These are phyloP conservation scores for Ascodesmis nigricans DNA, from an alignment of 495 filamentous ascomycete genomes.

Conservation along the genomic window DNA sequence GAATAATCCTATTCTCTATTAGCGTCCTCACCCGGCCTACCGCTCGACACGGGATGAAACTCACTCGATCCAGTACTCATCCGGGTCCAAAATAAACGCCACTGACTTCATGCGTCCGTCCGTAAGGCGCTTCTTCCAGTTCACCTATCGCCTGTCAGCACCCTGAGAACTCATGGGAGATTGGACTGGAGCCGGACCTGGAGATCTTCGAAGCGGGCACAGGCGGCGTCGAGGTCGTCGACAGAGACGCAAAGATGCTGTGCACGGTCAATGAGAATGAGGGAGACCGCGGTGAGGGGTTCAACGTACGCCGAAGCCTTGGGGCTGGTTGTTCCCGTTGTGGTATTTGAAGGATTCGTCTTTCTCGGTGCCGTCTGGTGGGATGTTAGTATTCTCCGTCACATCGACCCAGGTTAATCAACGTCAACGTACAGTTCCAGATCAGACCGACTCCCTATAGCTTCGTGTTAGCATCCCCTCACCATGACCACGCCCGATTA, in stretches of 20 bases:
- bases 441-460: conserved; percentile 53
- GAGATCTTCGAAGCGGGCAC: conserved; percentile 58
- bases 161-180: too few relatives aligned
- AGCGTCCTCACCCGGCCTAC: background rate
- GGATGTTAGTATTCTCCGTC: too few relatives aligned
- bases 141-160: too few relatives aligned
- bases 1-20: conserved; percentile 36
- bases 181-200: too few relatives aligned
- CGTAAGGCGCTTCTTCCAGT: conserved; percentile 85
- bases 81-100: conserved; percentile 84
- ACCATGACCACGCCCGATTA: background rate
- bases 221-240: conserved; percentile 70
- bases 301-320: conserved; percentile 61
- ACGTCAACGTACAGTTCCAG: conserved; percentile 46
- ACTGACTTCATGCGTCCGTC: conserved; percentile 86
- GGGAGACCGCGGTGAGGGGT: background rate
- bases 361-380: conserved; percentile 53
- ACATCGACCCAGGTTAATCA: too few relatives aligned
- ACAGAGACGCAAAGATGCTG: conserved; percentile 47
- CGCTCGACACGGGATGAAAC: background rate
- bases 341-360: conserved; percentile 69
- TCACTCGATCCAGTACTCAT: conserved; percentile 71
- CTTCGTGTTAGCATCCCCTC: too few relatives aligned
- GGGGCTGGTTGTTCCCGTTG: conserved; percentile 72
- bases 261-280: background rate